Conservation (phyloP, 75 land plant genomes). For the Selaginella tamariscina region DNA sequence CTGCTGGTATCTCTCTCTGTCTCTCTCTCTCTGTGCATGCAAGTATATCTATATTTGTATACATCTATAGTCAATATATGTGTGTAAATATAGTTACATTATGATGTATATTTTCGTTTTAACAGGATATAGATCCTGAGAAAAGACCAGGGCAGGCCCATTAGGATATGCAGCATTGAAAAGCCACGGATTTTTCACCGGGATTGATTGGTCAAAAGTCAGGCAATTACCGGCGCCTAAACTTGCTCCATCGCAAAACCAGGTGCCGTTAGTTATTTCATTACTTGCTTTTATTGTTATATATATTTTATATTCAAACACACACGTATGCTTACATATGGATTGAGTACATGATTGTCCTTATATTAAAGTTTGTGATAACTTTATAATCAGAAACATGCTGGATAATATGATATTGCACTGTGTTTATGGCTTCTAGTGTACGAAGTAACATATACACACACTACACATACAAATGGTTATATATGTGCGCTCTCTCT, state of each 20-base stretch:
- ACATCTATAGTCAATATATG: background rate
- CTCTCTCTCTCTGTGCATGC: background rate
- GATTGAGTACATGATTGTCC: too few relatives aligned
- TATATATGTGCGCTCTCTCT: too few relatives aligned
- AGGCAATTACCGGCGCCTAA: slow-evolving; percentile 47
- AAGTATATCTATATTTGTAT: background rate
- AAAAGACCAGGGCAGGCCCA: slow-evolving; percentile 74
- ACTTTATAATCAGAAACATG: too few relatives aligned
- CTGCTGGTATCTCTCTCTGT: slow-evolving; percentile 50
- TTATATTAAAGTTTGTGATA: too few relatives aligned
- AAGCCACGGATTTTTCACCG: slow-evolving; percentile 76
- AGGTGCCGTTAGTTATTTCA: background rate
- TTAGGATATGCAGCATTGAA: slow-evolving; percentile 73
- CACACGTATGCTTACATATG: too few relatives aligned
- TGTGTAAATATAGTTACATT: background rate
- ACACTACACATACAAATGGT: too few relatives aligned
- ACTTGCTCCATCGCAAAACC: slow-evolving; percentile 16
- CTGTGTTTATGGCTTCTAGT: too few relatives aligned
- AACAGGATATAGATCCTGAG: slow-evolving; percentile 59
- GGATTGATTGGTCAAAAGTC: slow-evolving; percentile 67
- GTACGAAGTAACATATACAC: too few relatives aligned
- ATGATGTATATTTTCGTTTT: background rate
- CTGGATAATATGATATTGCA: too few relatives aligned
- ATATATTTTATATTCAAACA: too few relatives aligned
- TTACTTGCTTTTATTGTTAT: background rate